A percentile compares a stretch with the other conserved stretches of the same genome.
phyloP scores from a whole-genome alignment of 352 stramenopile species.

The Lagenidium sp. region DNA sequence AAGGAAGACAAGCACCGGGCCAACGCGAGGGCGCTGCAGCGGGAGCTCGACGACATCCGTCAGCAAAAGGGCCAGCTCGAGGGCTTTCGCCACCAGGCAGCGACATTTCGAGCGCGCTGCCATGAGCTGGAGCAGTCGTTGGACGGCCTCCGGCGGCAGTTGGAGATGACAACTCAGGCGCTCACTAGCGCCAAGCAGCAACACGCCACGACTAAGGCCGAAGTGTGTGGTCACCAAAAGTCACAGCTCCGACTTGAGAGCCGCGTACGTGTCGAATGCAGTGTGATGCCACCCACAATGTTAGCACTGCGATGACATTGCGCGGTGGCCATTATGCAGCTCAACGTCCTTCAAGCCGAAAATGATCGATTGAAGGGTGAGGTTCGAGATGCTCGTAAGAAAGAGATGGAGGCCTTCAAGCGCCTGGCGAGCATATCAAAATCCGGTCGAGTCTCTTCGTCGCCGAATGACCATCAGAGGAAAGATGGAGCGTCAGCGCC shows the following conservation, averaged over 20 bases:
- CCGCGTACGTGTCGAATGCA: constrained; percentile 32
- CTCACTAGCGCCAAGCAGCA: constrained; percentile 16
- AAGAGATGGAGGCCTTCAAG: constrained; percentile 36
- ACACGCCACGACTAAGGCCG: no score
- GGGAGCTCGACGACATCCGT: constrained; percentile 9
- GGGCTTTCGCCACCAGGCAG: constrained; percentile 18
- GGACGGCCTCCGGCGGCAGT: constrained; percentile 18
- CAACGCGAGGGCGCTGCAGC: constrained; percentile 16
- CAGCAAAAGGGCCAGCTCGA: constrained; percentile 25
- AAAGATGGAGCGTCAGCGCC: no score
- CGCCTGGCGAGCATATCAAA: constrained; percentile 51
- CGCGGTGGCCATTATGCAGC: no score
- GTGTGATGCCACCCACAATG: no score
- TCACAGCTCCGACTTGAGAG: constrained; percentile 27
- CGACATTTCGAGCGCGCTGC: constrained; percentile 19
- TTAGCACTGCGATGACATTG: no score
- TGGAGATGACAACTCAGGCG: constrained; percentile 21
- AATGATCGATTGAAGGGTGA: constrained; percentile 29
- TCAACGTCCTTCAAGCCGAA: constrained; percentile 35
- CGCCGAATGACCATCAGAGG: no score
- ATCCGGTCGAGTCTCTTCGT: constrained; percentile 91
- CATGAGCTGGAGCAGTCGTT: constrained; percentile 20
- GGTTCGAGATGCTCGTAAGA: constrained; percentile 19
- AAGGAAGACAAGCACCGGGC: constrained; percentile 25
- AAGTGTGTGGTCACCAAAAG: constrained; percentile 20